phyloP scores from a whole-genome alignment of 768 basidiomycete species.

The Austroboletus eburneus region DNA sequence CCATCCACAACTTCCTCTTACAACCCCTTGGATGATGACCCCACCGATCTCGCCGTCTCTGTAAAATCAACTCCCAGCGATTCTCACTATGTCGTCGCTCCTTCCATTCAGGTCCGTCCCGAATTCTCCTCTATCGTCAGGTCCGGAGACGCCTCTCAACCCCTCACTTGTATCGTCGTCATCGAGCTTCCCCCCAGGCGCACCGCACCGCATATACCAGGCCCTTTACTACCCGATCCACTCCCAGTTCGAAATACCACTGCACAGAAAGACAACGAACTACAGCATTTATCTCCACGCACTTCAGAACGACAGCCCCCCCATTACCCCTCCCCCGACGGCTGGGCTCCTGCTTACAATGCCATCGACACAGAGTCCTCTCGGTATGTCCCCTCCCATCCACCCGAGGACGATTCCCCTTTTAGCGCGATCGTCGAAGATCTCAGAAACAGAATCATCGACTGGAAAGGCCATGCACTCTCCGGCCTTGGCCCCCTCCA shows the following conservation, averaged over 20 bases:
- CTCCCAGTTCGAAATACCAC: slow-evolving; percentile 33
- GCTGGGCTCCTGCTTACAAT: slow-evolving; percentile 26
- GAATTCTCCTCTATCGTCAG: slow-evolving; percentile 85
- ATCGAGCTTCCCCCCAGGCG: slow-evolving; percentile 88
- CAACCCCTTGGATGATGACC: slow-evolving; percentile 84
- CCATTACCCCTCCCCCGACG: slow-evolving; percentile 17
- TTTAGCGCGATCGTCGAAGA: slow-evolving; percentile 86
- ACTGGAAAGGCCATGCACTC: slow-evolving; percentile 95
- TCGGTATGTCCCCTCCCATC: slow-evolving; percentile 24
- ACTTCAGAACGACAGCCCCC: slow-evolving; percentile 15
- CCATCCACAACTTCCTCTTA: slow-evolving; percentile 33
- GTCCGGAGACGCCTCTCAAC: slow-evolving; percentile 65
- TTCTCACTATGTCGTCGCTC: slow-evolving; percentile 76
- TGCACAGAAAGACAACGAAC: slow-evolving; percentile 21
- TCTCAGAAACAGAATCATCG: slow-evolving; percentile 83
- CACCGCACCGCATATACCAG: slow-evolving; percentile 45
- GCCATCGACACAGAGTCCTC: slow-evolving; percentile 30
- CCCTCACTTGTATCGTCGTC: slow-evolving; percentile 89
- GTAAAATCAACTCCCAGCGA: slow-evolving; percentile 46
- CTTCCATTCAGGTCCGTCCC: slow-evolving; percentile 89
- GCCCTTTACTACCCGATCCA: slow-evolving; percentile 48
- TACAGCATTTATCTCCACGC: slow-evolving; percentile 8
- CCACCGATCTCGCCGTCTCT: slow-evolving; percentile 57
- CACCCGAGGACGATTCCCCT: slow-evolving; percentile 61
- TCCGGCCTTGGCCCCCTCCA: slow-evolving; percentile 83